Conservation (phyloP, 306 rosid species). For the Cajanus cajan region DNA sequence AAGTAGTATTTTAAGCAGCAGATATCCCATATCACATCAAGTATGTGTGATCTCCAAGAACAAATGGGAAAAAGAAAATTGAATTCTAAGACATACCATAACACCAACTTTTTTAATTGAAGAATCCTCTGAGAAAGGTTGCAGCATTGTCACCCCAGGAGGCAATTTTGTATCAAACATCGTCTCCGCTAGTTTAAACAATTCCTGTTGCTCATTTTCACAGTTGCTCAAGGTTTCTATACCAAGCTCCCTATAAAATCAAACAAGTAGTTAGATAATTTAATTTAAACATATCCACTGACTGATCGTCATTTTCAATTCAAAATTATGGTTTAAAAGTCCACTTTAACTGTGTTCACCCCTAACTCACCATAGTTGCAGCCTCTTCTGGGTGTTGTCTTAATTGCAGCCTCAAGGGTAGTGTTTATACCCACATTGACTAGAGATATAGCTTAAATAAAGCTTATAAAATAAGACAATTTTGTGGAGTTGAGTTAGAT, state of each 20-base stretch:
- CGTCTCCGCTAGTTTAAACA: slow-evolving; percentile 71
- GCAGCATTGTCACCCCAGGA: slow-evolving; percentile 83
- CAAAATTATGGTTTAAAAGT: slow-evolving; percentile 22
- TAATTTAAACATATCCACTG: slow-evolving; percentile 3
- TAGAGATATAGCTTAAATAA: too few species aligned
- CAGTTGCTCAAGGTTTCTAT: slow-evolving; percentile 70
- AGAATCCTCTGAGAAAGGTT: slow-evolving; percentile 91
- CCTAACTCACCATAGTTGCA: too few species aligned
- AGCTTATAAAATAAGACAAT: too few species aligned
- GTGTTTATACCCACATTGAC: too few species aligned
- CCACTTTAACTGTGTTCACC: background rate
- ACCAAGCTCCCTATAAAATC: slow-evolving; percentile 76
- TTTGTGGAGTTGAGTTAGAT: too few species aligned
- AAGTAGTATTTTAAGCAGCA: background rate
- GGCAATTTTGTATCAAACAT: slow-evolving; percentile 97
- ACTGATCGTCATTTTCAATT: background rate
- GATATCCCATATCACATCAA: background rate
- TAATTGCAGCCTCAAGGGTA: too few species aligned
- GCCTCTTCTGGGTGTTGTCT: too few species aligned
- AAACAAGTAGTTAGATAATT: slow-evolving; percentile 12
- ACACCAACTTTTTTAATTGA: slow-evolving; percentile 84
- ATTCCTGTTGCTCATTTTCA: slow-evolving; percentile 69
- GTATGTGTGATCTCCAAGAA: slow-evolving; percentile 6
- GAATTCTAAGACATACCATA: slow-evolving; percentile 45
- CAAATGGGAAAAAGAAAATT: slow-evolving; percentile 7